Conservation (phyloP, 2,329 filamentous ascomycete genomes). For the Ramularia collo-cygni region DNA sequence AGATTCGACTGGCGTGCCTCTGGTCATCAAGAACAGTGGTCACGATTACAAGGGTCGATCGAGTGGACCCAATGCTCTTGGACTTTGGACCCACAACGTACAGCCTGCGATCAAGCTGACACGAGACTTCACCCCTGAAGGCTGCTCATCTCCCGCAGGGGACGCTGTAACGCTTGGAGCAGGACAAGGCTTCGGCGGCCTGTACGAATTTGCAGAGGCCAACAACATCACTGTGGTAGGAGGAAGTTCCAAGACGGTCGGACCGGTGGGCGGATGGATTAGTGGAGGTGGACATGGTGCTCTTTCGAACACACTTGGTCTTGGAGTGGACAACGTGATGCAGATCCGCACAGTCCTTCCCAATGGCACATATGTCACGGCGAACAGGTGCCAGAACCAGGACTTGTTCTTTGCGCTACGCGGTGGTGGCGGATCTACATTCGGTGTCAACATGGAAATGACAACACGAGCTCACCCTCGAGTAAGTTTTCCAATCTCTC, state of each 20-base stretch:
- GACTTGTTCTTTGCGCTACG: constrained; percentile 50
- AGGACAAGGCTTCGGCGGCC: constrained; percentile 15
- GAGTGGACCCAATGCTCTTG: constrained; percentile 1
- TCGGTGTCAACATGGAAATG: constrained; percentile 18
- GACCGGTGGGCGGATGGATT: constrained; percentile 21
- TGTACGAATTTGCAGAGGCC: constrained; percentile 16
- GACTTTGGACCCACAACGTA: constrained; percentile 9
- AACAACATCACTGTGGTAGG: constrained; percentile 19
- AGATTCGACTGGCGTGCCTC: constrained; percentile 13
- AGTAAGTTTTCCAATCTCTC: background rate
- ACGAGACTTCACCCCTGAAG: constrained; percentile 14
- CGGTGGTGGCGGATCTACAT: constrained; percentile 41
- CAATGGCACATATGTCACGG: constrained; percentile 19
- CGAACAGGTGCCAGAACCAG: constrained; percentile 32
- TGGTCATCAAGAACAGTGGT: constrained; percentile 24
- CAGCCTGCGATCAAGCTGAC: constrained; percentile 8
- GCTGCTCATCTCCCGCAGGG: constrained; percentile 12
- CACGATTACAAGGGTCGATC: constrained; percentile 22
- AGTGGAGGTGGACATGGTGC: constrained; percentile 20
- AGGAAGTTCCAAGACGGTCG: constrained; percentile 20
- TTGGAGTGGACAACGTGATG: constrained; percentile 24
- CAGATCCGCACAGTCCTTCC: constrained; percentile 20
- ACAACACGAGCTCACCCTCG: constrained; percentile 14
- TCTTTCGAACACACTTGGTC: constrained; percentile 18
- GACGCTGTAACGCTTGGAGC: constrained; percentile 18